Evolutionary conservation across 192 early-diverging fungal genomes (phyloP).

Genomic region (Gamsiella multidivaricata): DNA sequence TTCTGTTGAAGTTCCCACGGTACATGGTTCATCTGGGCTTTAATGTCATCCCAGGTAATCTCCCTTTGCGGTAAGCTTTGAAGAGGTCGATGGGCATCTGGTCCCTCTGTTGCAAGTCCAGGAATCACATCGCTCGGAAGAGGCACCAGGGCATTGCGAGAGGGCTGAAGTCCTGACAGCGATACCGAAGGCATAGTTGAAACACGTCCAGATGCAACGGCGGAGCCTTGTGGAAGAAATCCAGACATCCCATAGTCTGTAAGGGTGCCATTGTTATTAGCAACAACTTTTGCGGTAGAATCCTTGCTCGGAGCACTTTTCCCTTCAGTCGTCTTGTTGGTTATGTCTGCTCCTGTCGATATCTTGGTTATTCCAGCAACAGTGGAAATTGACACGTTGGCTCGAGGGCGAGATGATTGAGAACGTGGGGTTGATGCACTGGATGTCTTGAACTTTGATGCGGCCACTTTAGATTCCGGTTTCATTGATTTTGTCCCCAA

Average conservation of each 20-base stretch:
- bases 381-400: not conserved
- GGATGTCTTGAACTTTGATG: not conserved
- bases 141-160: constrained; percentile 13
- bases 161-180: constrained; percentile 11
- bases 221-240: constrained; percentile 22
- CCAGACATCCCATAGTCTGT: constrained; percentile 3
- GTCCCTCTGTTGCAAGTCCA: not conserved
- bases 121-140: constrained; percentile 17
- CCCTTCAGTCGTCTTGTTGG: not conserved
- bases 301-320: not conserved
- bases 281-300: not conserved
- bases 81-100: not conserved
- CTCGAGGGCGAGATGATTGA: constrained; percentile 4
- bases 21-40: constrained; percentile 24
- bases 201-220: not conserved
- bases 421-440: constrained; percentile 1
- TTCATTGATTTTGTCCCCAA: not conserved
- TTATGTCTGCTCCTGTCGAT: not conserved
- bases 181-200: constrained; percentile 4
- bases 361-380: constrained; percentile 2
- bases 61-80: constrained; percentile 4
- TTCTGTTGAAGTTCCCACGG: constrained; percentile 39
- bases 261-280: not conserved
- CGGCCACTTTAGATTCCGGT: not conserved
- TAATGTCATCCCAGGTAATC: constrained; percentile 43